These are phyloP conservation scores for Alternaria hordeiaustralica DNA, from an alignment of 2,329 filamentous ascomycete genomes.

Conservation along the genomic window DNA sequence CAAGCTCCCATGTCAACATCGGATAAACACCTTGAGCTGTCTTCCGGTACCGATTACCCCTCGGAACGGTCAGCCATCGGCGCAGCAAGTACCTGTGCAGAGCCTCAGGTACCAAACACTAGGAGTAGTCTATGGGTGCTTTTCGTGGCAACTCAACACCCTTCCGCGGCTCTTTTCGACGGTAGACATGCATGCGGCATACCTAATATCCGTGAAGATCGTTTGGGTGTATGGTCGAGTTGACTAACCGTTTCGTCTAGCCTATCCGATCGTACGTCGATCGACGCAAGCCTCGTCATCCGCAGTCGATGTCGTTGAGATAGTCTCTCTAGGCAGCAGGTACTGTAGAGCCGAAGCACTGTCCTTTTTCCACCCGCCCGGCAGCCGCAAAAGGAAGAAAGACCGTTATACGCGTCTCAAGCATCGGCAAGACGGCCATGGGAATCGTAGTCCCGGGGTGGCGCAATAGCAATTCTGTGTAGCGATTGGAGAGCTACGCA, in stretches of 20 bases:
- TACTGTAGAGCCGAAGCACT: constrained; percentile 4
- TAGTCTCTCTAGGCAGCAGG: constrained; percentile 29
- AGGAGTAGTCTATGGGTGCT: constrained; percentile 8
- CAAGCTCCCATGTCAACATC: not conserved
- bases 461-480: not conserved
- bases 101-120: constrained; percentile 6
- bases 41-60: not conserved
- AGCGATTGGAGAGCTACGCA: constrained; percentile 9
- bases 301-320: constrained; percentile 15
- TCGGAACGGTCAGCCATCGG: not conserved
- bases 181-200: not conserved
- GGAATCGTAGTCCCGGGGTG: constrained; percentile 1
- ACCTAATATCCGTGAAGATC: not conserved
- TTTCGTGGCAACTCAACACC: constrained; percentile 4
- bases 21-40: not conserved
- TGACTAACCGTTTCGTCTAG: not conserved
- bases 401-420: constrained; percentile 10
- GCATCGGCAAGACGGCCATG: constrained; percentile 11
- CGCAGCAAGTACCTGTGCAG: not conserved
- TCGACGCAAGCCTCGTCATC: constrained; percentile 3
- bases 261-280: not conserved
- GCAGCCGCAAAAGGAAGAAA: constrained; percentile 13
- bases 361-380: constrained; percentile 7
- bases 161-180: not conserved
- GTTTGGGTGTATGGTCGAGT: not conserved